These are phyloP conservation scores for Termitomyces bulborhizus DNA, from an alignment of 768 basidiomycete species.

Conservation along the genomic window DNA sequence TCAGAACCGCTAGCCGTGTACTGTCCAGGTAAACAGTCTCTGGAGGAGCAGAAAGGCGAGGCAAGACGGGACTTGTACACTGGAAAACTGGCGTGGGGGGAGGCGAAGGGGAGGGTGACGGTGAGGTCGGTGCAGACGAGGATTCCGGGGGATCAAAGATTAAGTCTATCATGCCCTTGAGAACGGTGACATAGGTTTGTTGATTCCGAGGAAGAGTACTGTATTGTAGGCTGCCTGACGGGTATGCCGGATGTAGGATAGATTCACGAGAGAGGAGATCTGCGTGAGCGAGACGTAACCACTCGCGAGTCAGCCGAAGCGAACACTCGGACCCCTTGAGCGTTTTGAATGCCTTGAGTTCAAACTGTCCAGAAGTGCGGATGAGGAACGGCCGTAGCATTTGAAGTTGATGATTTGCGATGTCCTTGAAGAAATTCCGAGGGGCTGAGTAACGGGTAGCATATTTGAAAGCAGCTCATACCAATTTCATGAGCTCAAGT, in stretches of 20 bases:
- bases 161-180: constrained; percentile 59
- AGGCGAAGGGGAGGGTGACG: constrained; percentile 19
- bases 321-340: constrained; percentile 40
- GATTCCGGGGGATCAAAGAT: constrained; percentile 49
- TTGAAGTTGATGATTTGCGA: constrained; percentile 93
- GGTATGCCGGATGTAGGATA: constrained; percentile 38
- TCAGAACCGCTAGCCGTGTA: constrained; percentile 57
- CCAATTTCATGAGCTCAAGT: constrained; percentile 93
- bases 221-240: constrained; percentile 37
- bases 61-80: constrained; percentile 17
- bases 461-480: constrained; percentile 27
- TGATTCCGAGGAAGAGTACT: constrained; percentile 41
- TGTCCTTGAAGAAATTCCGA: constrained; percentile 53
- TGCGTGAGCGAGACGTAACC: constrained; percentile 53
- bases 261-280: constrained; percentile 34
- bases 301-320: constrained; percentile 52
- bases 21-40: constrained; percentile 83
- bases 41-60: constrained; percentile 44
- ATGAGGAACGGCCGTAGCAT: constrained; percentile 88
- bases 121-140: constrained; percentile 26
- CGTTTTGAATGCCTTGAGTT: constrained; percentile 70
- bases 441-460: constrained; percentile 13
- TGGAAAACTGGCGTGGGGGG: constrained; percentile 26
- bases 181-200: constrained; percentile 48
- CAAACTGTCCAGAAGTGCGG: constrained; percentile 72